Evolutionary conservation across 1,284 basidiomycete genomes (phyloP).

Genomic region (Sanghuangporus baumii): DNA sequence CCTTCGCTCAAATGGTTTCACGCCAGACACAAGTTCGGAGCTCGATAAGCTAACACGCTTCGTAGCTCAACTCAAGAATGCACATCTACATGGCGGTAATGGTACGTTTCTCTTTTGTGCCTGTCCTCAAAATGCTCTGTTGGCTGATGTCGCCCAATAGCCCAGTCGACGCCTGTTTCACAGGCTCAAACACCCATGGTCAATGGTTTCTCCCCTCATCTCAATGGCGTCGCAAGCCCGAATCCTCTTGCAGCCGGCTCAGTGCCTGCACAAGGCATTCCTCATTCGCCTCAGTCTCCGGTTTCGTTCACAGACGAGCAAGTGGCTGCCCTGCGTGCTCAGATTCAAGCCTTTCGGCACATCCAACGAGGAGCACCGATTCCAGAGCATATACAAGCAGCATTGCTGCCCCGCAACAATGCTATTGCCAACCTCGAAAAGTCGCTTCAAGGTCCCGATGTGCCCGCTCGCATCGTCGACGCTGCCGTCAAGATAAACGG

Average conservation of each 20-base stretch:
- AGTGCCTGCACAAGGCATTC: slow-evolving; percentile 28
- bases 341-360: slow-evolving; percentile 88
- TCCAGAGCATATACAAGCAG: slow-evolving; percentile 75
- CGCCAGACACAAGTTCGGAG: slow-evolving; percentile 32
- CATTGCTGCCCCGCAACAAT: slow-evolving; percentile 61
- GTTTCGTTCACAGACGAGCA: slow-evolving; percentile 84
- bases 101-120: slow-evolving; percentile 3
- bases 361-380: slow-evolving; percentile 77
- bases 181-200: slow-evolving; percentile 16
- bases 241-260: slow-evolving; percentile 28
- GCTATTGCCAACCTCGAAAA: slow-evolving; percentile 61
- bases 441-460: slow-evolving; percentile 52
- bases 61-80: slow-evolving; percentile 24
- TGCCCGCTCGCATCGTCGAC: slow-evolving; percentile 62
- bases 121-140: background rate
- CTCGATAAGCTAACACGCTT: slow-evolving; percentile 29
- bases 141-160: background rate
- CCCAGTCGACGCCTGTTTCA: slow-evolving; percentile 9
- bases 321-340: slow-evolving; percentile 78
- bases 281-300: slow-evolving; percentile 44
- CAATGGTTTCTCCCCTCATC: slow-evolving; percentile 21
- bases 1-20: slow-evolving; percentile 29
- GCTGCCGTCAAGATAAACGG: slow-evolving; percentile 76
- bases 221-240: slow-evolving; percentile 21
- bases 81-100: slow-evolving; percentile 15